Conservation (phyloP, 257 asterid genomes). For the Jaltomata sinuosa region DNA sequence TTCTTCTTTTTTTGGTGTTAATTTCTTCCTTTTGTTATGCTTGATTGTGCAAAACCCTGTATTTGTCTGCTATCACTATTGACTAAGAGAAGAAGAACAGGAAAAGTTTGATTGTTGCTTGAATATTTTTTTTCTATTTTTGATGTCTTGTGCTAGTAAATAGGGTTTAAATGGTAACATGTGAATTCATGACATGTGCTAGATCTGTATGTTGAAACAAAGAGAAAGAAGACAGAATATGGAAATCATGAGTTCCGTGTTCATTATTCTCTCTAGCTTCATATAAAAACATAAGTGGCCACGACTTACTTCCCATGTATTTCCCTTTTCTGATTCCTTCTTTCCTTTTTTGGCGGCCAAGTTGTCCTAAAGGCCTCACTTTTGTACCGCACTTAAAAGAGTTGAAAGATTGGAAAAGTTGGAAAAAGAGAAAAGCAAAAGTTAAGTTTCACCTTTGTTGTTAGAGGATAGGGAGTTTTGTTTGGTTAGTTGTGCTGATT, state of each 20-base stretch:
- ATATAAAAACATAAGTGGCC: conserved; percentile 18
- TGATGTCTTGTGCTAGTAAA: neutral
- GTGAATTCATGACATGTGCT: conserved; percentile 26
- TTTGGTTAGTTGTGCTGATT: conserved; percentile 4
- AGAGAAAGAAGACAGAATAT: conserved; percentile 9
- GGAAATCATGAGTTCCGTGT: conserved; percentile 51
- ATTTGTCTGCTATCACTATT: conserved; percentile 3
- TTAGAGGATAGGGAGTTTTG: conserved; percentile 2
- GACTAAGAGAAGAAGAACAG: neutral
- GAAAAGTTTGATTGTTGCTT: neutral
- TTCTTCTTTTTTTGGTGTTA: neutral
- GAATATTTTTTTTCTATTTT: neutral
- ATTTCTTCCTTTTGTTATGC: neutral
- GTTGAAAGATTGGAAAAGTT: conserved; percentile 18
- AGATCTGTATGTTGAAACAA: conserved; percentile 23
- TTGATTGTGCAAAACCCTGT: neutral
- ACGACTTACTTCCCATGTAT: conserved; percentile 14
- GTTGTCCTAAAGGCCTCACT: conserved; percentile 35
- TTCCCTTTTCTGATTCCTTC: conserved; percentile 12
- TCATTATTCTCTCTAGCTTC: conserved; percentile 21
- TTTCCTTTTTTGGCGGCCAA: conserved; percentile 23
- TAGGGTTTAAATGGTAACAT: conserved; percentile 24
- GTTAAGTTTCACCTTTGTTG: conserved; percentile 14
- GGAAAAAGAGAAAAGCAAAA: conserved; percentile 19
- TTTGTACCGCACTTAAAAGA: conserved; percentile 31